Evolutionary conservation across 352 stramenopile species (phyloP).

Genomic region (Saprolegnia diclina): DNA sequence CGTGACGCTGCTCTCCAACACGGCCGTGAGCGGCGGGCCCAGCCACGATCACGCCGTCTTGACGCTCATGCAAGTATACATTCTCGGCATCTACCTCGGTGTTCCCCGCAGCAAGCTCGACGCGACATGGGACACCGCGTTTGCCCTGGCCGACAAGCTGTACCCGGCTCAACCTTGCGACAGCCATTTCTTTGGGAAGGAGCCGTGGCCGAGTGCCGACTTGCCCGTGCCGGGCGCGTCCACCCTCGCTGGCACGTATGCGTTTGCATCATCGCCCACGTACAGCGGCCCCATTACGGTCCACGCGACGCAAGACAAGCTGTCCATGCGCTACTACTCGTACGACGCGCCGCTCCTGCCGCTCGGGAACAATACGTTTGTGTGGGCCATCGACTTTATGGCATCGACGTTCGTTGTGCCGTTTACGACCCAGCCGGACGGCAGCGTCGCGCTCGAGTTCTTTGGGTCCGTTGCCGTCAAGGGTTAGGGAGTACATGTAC

Average conservation of each 20-base stretch:
- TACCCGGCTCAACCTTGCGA: slow-evolving; percentile 36
- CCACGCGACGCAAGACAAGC: no score
- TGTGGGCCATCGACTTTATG: no score
- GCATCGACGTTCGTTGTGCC: no score
- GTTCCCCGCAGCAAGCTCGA: slow-evolving; percentile 52
- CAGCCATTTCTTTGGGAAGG: slow-evolving; percentile 31
- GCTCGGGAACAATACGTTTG: no score
- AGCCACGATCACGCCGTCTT: slow-evolving; percentile 40
- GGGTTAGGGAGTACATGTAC: no score
- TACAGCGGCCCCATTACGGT: no score
- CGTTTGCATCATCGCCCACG: slow-evolving; percentile 30
- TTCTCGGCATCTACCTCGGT: slow-evolving; percentile 61
- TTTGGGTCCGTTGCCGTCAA: no score
- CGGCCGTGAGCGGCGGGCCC: slow-evolving; percentile 32
- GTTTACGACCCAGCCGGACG: no score
- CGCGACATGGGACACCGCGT: slow-evolving; percentile 32
- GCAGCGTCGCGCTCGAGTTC: no score
- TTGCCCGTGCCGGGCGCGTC: slow-evolving; percentile 28
- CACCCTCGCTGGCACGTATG: slow-evolving; percentile 43
- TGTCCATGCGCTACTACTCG: no score
- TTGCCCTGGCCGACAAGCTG: slow-evolving; percentile 38
- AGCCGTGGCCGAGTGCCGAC: slow-evolving; percentile 35
- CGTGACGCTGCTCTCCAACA: slow-evolving; percentile 57
- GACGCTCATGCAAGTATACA: slow-evolving; percentile 53
- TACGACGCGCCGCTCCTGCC: no score